Percentiles rank a stretch among this genome's conserved stretches.
Evolutionary conservation across 164 flowering plant species (phyloP).

Genomic region (Malania oleifera): DNA sequence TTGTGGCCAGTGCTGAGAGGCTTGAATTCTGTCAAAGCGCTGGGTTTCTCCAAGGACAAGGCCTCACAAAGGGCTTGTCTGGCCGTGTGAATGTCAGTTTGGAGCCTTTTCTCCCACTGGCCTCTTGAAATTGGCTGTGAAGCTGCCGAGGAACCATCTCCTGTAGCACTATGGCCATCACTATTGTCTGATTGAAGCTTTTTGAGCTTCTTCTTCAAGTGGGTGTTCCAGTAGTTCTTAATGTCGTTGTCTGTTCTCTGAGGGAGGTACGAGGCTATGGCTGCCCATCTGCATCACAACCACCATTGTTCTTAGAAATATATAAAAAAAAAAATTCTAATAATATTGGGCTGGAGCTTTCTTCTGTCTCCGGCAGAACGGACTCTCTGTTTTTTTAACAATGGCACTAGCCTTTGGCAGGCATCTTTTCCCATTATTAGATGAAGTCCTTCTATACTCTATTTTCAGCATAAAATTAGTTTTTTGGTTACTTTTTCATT

Average conservation of each 20-base stretch:
- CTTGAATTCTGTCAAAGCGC: constrained; percentile 11
- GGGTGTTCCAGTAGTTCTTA: constrained; percentile 89
- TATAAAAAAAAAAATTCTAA: no score
- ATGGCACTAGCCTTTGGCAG: no score
- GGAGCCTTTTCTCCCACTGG: constrained; percentile 80
- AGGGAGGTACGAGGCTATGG: constrained; percentile 91
- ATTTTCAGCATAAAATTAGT: no score
- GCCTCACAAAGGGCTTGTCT: constrained; percentile 63
- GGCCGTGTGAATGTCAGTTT: constrained; percentile 62
- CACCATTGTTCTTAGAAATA: no score
- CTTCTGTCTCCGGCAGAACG: no score
- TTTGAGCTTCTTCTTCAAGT: constrained; percentile 70
- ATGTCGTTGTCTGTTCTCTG: constrained; percentile 85
- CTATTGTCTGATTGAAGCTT: constrained; percentile 29
- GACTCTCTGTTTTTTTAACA: no score
- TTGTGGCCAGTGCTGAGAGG: constrained; percentile 1
- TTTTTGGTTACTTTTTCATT: no score
- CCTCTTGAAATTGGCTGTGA: constrained; percentile 42
- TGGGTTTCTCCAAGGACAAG: constrained; percentile 40
- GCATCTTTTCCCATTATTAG: no score
- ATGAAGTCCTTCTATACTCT: no score
- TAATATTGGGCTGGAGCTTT: no score
- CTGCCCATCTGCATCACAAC: constrained; percentile 70
- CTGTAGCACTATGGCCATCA: constrained; percentile 19
- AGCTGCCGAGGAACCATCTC: constrained; percentile 24